Conservation (phyloP, 495 filamentous ascomycete genomes). For the Aspergillus haitiensis region DNA sequence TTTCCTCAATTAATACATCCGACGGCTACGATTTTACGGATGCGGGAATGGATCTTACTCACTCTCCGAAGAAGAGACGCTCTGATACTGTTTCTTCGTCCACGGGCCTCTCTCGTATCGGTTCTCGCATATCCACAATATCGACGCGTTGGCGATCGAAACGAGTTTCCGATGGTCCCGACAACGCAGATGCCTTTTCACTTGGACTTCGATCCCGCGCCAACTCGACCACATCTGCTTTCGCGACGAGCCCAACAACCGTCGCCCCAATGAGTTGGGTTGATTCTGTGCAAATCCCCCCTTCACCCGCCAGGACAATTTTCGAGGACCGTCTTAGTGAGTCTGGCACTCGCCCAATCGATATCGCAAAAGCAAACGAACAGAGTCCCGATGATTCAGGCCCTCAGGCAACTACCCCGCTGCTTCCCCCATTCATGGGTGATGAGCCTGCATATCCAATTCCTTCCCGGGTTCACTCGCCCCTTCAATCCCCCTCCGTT, state of each 20-base stretch:
- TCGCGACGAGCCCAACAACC: slow-evolving; percentile 57
- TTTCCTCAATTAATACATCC: slow-evolving; percentile 33
- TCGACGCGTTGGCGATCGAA: slow-evolving; percentile 64
- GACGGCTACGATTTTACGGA: slow-evolving; percentile 62
- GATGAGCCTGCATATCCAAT: slow-evolving; percentile 45
- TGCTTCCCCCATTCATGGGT: slow-evolving; percentile 77
- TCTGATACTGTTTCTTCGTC: slow-evolving; percentile 61
- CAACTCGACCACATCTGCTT: slow-evolving; percentile 69
- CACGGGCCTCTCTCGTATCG: slow-evolving; percentile 64
- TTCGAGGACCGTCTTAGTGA: slow-evolving; percentile 60
- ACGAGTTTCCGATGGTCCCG: slow-evolving; percentile 48
- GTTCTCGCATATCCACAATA: slow-evolving; percentile 71
- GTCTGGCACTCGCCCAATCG: slow-evolving; percentile 49
- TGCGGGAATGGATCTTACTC: slow-evolving; percentile 59
- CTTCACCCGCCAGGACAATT: slow-evolving; percentile 65
- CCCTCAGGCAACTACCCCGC: slow-evolving; percentile 70
- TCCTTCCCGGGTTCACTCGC: slow-evolving; percentile 60
- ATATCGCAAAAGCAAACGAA: slow-evolving; percentile 58
- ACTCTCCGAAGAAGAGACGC: slow-evolving; percentile 59
- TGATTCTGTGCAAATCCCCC: slow-evolving; percentile 55
- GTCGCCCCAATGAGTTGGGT: slow-evolving; percentile 46
- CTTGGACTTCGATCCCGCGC: slow-evolving; percentile 46
- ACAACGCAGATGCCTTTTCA: slow-evolving; percentile 41
- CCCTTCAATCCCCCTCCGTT: slow-evolving; percentile 77
- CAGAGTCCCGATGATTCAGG: slow-evolving; percentile 55